Evolutionary conservation across 371 early-diverging fungal genomes (phyloP).

Genomic region (Batkoa obscura): DNA sequence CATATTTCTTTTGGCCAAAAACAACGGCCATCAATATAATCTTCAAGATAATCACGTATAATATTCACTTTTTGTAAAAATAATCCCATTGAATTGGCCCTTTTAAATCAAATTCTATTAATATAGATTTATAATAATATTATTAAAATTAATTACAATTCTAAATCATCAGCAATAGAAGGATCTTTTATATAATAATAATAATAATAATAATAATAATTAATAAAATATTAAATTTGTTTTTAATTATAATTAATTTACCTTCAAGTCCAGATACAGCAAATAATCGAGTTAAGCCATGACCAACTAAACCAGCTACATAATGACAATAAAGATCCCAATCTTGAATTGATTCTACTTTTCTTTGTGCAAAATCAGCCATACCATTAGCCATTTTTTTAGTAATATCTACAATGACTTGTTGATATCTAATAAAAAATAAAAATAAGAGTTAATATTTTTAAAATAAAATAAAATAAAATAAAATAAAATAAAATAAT

Average conservation of each 20-base stretch:
- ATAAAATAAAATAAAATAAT: background rate
- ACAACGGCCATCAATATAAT: slow-evolving; percentile 64
- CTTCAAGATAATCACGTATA: slow-evolving; percentile 81
- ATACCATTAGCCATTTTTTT: slow-evolving; percentile 85
- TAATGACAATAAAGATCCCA: slow-evolving; percentile 94
- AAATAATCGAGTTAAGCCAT: slow-evolving; percentile 82
- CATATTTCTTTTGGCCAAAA: slow-evolving; percentile 93
- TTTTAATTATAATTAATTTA: background rate
- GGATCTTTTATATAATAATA: background rate
- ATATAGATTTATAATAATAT: background rate
- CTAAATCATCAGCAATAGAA: slow-evolving; percentile 1
- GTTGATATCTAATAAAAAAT: slow-evolving; percentile 59
- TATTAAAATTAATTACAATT: slow-evolving; percentile 5
- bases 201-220: background rate
- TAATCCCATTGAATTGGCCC: slow-evolving; percentile 80
- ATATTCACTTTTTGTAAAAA: slow-evolving; percentile 94
- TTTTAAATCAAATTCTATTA: too few species aligned
- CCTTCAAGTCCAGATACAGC: slow-evolving; percentile 69
- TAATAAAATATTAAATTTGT: too few species aligned
- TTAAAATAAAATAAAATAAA: background rate
- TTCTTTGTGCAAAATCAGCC: slow-evolving; percentile 60
- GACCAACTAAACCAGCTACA: slow-evolving; percentile 91
- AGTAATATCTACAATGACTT: slow-evolving; percentile 77
- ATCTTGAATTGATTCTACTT: slow-evolving; percentile 57
- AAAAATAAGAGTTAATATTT: background rate